Conservation (phyloP, 2,329 filamentous ascomycete genomes). For the Tolypocladium inflatum region DNA sequence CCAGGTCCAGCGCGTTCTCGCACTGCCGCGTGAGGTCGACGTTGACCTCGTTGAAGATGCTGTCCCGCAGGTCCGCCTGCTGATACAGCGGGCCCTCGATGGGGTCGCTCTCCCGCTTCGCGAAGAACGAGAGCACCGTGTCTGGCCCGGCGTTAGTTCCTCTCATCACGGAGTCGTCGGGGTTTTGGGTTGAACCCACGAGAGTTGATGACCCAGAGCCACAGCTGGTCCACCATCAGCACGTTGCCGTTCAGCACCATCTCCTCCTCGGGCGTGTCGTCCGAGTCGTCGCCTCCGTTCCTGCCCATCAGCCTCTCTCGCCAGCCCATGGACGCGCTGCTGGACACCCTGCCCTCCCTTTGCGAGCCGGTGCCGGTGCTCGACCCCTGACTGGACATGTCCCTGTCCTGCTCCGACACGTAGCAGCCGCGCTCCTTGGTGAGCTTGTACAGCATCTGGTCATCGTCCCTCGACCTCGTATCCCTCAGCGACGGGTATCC, state of each 20-base stretch:
- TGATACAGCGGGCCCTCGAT: conserved; percentile 46
- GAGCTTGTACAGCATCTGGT: conserved; percentile 59
- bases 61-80: conserved; percentile 52
- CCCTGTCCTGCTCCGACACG: conserved; percentile 11
- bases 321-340: conserved; percentile 14
- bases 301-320: conserved; percentile 12
- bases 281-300: conserved; percentile 6
- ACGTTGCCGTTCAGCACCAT: conserved; percentile 44
- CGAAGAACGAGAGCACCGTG: conserved; percentile 45
- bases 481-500: conserved; percentile 53
- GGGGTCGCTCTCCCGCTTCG: conserved; percentile 42
- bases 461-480: conserved; percentile 51
- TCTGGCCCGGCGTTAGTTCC: conserved; percentile 21
- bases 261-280: conserved; percentile 20
- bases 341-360: conserved; percentile 14
- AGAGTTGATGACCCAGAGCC: conserved; percentile 49
- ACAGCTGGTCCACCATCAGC: conserved; percentile 59
- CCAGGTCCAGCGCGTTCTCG: conserved; percentile 52
- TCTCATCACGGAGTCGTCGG: neutral
- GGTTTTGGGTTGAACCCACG: conserved; percentile 33
- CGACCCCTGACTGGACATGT: conserved; percentile 18
- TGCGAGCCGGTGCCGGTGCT: conserved; percentile 16
- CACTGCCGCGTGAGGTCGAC: conserved; percentile 53
- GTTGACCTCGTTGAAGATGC: conserved; percentile 57
- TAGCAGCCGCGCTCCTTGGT: conserved; percentile 36